Base-by-base conservation (phyloP, 1,284 basidiomycete species). In the Cystobasidiaceae sp. region DNA sequence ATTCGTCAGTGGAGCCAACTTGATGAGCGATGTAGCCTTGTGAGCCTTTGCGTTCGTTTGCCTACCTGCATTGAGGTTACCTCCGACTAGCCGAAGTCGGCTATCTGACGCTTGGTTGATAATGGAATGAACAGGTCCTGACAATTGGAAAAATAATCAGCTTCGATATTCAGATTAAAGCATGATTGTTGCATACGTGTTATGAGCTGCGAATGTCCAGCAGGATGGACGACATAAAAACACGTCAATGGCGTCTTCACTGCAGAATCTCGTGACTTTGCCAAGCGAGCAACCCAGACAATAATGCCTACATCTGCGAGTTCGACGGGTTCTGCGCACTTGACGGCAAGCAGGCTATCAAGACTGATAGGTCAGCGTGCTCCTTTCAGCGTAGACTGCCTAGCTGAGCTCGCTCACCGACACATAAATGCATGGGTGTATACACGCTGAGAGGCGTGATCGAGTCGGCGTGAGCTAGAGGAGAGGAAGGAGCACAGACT, bases 91-190 rank as follows among this genome's bases (percentile, higher is more conserved):
- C 19, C 93, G 84, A 32, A 96, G 80, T 21, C 91, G 83, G 37
- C 89, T 91, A 78, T 94, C 92, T 73, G 92, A 93, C 0, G 93
- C 90, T 75, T 96, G 92, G 76, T 93, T 93, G 75, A 92, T 92
- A 79, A 97, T 97, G 13, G 89, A 93, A 79, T 97, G 93, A 61
- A 88, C 88, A 46, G 93, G 93, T 46, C 89, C 82, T 46, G 89
- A 13, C 2, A 37, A 4, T 8, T 28, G 37, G 37, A 11, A 27
- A 34, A 25, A 33, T 46, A 19, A 39, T 5, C 8, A 4, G 27
- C 25, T 34, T 52, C 27, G 6, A 32, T 11, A 7, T 33, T 5
- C 9, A 33, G 21, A 37, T 37, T 6, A 21, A 7, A 9, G 2
- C n/a, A n/a, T 9, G 8, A 13, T 0, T 33, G 23, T 11, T n/a